Evolutionary conservation across 2,329 filamentous ascomycete species (phyloP).

Genomic region (Ascomycota sp.): DNA sequence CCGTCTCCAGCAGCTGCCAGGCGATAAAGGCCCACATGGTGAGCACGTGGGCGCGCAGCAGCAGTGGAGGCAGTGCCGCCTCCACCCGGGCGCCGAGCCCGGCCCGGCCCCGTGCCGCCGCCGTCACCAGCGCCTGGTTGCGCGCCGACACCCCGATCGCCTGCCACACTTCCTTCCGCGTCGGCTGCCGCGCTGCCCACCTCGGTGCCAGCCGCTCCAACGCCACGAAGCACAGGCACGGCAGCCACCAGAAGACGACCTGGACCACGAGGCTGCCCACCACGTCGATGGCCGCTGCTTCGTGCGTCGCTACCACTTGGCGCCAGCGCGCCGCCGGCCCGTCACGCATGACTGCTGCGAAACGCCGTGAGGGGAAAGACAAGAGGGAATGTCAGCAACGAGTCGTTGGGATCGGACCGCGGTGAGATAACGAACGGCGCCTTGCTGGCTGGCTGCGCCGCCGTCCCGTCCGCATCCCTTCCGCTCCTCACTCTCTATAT

Average conservation of each 20-base stretch:
- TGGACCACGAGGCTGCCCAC: conserved; percentile 19
- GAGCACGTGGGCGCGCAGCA: conserved; percentile 26
- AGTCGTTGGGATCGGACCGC: no score
- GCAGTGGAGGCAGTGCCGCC: conserved; percentile 18
- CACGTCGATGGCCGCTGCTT: conserved; percentile 17
- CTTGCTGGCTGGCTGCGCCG: no score
- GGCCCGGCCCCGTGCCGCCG: conserved; percentile 9
- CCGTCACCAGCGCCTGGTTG: conserved; percentile 23
- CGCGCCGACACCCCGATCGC: conserved; percentile 22
- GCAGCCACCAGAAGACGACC: conserved; percentile 24
- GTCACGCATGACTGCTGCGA: no score
- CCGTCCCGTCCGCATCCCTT: no score
- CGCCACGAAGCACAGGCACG: conserved; percentile 18
- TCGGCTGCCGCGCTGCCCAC: conserved; percentile 28
- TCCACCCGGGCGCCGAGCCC: conserved; percentile 11
- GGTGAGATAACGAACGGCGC: no score
- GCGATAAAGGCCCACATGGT: conserved; percentile 29
- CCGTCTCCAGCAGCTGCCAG: conserved; percentile 27
- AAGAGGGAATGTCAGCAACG: no score
- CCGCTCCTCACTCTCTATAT: no score
- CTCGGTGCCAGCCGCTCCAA: conserved; percentile 22
- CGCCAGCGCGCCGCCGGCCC: conserved; percentile 6
- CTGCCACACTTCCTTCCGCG: conserved; percentile 18
- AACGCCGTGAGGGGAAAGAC: no score
- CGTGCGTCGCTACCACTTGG: conserved; percentile 7